Evolutionary conservation across 495 filamentous ascomycete genomes (phyloP), one percentile per base, ranked within the genome.

Genomic region (Penicillium steckii): DNA sequence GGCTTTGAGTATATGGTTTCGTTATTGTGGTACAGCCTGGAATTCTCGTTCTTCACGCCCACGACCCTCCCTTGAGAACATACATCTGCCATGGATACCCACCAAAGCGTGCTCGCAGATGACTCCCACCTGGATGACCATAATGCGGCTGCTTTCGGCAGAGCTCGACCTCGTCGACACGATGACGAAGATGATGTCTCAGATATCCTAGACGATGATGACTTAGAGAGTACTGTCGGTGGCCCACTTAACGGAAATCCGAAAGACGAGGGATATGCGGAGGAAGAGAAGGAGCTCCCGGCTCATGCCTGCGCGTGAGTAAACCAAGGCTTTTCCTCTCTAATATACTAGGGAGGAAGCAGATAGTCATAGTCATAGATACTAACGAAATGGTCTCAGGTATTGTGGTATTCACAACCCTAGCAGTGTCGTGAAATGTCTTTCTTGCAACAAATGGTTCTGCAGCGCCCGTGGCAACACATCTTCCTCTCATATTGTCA

Each of bases 401-500:
- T 98, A 99, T 69, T 99, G 94, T 64, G 94, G 94, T 48, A 99
- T 99, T 55, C 94, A 99, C 70, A 95, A 94, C 53, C 84, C 93
- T 9, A 86, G 87, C 64, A 92, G 90, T 56, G 95, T 97, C 46
- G 94, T 97, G 47, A 97, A 96, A 71, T 99, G 94, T 65, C 79
- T 99, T 46, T 80, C 86, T 44, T 99, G 94, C 72, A 90, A 81
- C 75, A 99, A 99, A 65, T 99, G 94, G 94, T 99, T 99, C 68
- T 99, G 94, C 74, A 97, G 94, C 67, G 91, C 94, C 44, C 88
- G 93, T 67, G 93, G 94, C 47, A 99, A 97, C 68, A 91, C 91
- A 29, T 95, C 88, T 32, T 96, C 93, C 15, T 96, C 94, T 5
- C 94, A 99, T 61, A 97, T 99, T 56, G 88, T 99, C 74, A 97